These are phyloP conservation scores for Tulasnella calospora DNA, from an alignment of 768 basidiomycete species.

Conservation along the genomic window DNA sequence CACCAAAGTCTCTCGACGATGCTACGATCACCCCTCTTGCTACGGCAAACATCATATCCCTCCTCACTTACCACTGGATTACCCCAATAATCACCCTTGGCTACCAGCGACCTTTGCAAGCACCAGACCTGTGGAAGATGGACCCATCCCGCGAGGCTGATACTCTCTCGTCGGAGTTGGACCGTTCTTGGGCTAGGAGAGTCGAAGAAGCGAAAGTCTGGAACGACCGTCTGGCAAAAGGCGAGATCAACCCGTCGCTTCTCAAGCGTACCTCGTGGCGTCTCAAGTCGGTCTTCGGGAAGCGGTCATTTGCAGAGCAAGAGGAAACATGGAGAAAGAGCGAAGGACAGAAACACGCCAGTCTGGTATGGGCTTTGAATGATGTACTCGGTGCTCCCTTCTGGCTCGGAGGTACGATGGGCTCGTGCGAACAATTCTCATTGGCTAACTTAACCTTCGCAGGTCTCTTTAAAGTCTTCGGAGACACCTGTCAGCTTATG, in stretches of 20 bases:
- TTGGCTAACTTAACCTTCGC: not conserved
- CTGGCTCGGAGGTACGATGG: conserved; percentile 51
- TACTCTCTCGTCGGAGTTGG: conserved; percentile 49
- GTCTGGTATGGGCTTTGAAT: conserved; percentile 57
- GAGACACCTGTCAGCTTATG: conserved; percentile 59
- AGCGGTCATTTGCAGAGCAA: conserved; percentile 31
- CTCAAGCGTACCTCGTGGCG: conserved; percentile 43
- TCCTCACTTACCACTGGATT: conserved; percentile 66
- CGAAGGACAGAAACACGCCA: conserved; percentile 47
- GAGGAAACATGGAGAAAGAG: conserved; percentile 46
- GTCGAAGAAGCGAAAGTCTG: conserved; percentile 49
- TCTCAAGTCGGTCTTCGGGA: conserved; percentile 31
- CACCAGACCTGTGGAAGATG: conserved; percentile 69
- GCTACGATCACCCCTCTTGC: conserved; percentile 59
- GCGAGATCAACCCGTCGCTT: conserved; percentile 44
- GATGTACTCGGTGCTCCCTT: conserved; percentile 55
- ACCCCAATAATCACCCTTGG: conserved; percentile 50
- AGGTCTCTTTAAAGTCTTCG: conserved; percentile 51
- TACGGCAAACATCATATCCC: conserved; percentile 52
- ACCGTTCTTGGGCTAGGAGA: conserved; percentile 52
- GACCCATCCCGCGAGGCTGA: conserved; percentile 49
- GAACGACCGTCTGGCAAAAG: conserved; percentile 48
- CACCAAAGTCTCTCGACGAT: conserved; percentile 52
- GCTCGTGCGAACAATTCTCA: not conserved
- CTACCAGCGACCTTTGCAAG: conserved; percentile 69